A percentile compares a stretch with the other conserved stretches of the same genome.
Conservation (phyloP, 805 yeast species). For the Starmerella cellae region DNA sequence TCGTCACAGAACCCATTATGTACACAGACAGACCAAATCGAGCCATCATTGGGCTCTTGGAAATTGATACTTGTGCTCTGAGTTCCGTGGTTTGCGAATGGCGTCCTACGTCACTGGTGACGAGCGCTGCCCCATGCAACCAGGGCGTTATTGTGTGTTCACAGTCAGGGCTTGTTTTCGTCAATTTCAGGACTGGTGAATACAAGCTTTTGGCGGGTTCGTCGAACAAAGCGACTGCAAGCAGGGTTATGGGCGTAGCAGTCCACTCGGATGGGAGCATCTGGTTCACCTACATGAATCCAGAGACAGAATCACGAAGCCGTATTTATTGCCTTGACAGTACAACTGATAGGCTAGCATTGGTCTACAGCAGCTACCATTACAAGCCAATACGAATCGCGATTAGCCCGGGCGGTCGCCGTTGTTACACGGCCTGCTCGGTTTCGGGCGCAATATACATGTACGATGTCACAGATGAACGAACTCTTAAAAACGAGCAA, state of each 20-base stretch:
- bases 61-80: not conserved
- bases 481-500: not conserved
- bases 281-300: not conserved
- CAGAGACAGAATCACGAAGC: not conserved
- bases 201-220: not conserved
- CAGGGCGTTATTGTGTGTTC: slow-evolving; percentile 3
- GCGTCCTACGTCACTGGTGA: not conserved
- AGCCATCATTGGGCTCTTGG: slow-evolving; percentile 1
- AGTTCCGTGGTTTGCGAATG: not conserved
- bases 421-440: slow-evolving; percentile 3
- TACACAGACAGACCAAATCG: not conserved
- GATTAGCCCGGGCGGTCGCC: not conserved
- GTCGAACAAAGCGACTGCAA: too few species aligned
- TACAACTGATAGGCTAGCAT: not conserved
- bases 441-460: not conserved
- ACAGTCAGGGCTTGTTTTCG: not conserved
- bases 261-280: not conserved
- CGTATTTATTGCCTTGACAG: not conserved
- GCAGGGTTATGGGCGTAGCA: not conserved
- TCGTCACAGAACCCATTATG: not conserved
- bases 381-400: not conserved
- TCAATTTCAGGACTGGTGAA: not conserved
- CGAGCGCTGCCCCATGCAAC: not conserved
- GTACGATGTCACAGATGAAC: not conserved
- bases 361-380: not conserved